phyloP scores from a whole-genome alignment of 208 protist species.

The Herpetomonas tarakana region DNA sequence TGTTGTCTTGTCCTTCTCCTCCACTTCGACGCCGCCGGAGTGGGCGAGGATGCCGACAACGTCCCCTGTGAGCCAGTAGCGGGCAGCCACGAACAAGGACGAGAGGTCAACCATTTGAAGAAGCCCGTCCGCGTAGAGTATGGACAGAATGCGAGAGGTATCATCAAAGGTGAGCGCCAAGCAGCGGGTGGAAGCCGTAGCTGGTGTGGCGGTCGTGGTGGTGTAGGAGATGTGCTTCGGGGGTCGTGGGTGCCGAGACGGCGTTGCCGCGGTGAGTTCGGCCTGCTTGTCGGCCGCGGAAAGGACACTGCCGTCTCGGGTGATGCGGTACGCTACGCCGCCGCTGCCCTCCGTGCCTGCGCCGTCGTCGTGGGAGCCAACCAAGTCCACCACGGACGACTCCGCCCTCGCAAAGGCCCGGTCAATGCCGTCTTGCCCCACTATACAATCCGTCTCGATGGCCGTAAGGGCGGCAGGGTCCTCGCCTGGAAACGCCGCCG shows the following conservation, averaged over 20 bases:
- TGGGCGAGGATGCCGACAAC: not conserved
- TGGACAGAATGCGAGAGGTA: conserved; percentile 26
- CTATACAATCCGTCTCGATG: not conserved
- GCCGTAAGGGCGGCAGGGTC: not conserved
- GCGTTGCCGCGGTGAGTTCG: not conserved
- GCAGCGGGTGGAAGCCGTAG: not conserved
- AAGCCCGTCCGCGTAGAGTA: conserved; percentile 65
- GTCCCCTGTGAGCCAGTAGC: conserved; percentile 20
- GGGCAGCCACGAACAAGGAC: conserved; percentile 52
- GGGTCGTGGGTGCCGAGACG: not conserved
- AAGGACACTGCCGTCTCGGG: not conserved
- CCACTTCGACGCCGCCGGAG: not conserved
- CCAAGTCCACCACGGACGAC: not conserved
- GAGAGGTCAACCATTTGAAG: conserved; percentile 79
- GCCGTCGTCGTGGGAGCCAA: no score
- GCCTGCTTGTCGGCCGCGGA: not conserved
- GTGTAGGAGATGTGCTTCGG: not conserved
- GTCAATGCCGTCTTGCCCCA: not conserved
- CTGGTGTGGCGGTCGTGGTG: not conserved
- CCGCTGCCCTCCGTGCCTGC: no score
- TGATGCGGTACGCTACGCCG: not conserved
- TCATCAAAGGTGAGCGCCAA: conserved; percentile 14
- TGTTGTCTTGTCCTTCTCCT: not conserved
- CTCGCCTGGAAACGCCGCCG: not conserved
- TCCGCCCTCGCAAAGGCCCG: not conserved